phyloP scores from a whole-genome alignment of 2,329 filamentous ascomycete species.

The Diplodia seriata region DNA sequence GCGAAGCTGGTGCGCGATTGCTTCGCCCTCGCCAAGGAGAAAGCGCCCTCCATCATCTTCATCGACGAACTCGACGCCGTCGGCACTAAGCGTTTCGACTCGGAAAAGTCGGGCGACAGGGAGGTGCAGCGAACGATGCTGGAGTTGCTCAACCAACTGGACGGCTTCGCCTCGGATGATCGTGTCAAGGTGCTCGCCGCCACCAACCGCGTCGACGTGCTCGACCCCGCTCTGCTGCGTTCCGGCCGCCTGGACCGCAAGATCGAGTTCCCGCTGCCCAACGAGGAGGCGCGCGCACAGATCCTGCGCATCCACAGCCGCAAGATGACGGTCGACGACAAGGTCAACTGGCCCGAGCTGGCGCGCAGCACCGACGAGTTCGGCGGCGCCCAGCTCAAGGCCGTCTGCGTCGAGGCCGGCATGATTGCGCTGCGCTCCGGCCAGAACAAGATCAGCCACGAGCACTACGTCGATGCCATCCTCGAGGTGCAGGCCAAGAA shows the following conservation, averaged over 20 bases:
- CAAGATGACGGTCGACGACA: slow-evolving; percentile 96
- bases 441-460: slow-evolving; percentile 95
- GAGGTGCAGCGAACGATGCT: slow-evolving; percentile 99
- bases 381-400: slow-evolving; percentile 96
- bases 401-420: slow-evolving; percentile 96
- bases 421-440: slow-evolving; percentile 97
- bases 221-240: slow-evolving; percentile 88
- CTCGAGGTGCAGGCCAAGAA: slow-evolving; percentile 94
- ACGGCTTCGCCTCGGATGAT: slow-evolving; percentile 96
- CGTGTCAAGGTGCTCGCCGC: slow-evolving; percentile 95
- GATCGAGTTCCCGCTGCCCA: slow-evolving; percentile 97
- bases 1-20: slow-evolving; percentile 97
- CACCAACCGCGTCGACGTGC: slow-evolving; percentile 91
- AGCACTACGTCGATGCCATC: slow-evolving; percentile 99
- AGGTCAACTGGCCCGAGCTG: slow-evolving; percentile 94
- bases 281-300: slow-evolving; percentile 95
- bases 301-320: slow-evolving; percentile 97
- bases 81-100: slow-evolving; percentile 99
- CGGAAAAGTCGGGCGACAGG: slow-evolving; percentile 95
- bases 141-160: slow-evolving; percentile 96
- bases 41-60: slow-evolving; percentile 98
- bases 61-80: slow-evolving; percentile 98
- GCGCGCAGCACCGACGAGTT: slow-evolving; percentile 98
- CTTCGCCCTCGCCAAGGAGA: slow-evolving; percentile 97
- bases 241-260: slow-evolving; percentile 94